Evolutionary conservation across 257 asterid genomes (phyloP).

Genomic region (Lycium ferocissimum): DNA sequence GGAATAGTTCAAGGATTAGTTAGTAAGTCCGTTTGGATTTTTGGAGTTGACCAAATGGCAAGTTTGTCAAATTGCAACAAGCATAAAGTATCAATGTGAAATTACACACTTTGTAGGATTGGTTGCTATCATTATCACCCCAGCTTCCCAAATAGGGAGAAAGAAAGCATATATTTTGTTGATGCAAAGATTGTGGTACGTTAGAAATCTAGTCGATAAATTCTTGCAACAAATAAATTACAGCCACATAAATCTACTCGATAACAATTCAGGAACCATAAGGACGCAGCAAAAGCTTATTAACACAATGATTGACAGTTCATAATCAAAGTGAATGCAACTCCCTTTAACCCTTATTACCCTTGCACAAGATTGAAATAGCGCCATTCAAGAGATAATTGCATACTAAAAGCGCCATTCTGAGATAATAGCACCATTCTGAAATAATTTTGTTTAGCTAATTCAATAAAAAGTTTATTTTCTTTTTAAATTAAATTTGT

Average conservation of each 20-base stretch:
- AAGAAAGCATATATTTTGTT: neutral
- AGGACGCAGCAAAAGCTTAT: neutral
- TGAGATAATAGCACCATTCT: no score
- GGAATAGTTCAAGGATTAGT: slow-evolving; percentile 14
- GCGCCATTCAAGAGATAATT: neutral
- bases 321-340: slow-evolving; percentile 17
- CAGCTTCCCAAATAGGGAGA: neutral
- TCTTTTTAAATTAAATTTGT: no score
- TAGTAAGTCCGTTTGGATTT: neutral
- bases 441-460: no score
- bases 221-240: neutral
- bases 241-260: neutral
- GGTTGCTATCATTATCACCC: neutral
- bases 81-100: slow-evolving; percentile 14
- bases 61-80: slow-evolving; percentile 16
- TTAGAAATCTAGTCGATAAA: neutral
- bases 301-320: neutral
- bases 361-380: neutral
- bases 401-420: neutral
- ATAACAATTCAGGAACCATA: slow-evolving; percentile 14
- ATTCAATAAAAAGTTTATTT: no score
- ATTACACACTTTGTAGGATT: neutral
- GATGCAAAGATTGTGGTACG: neutral
- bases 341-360: neutral
- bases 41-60: neutral